These are phyloP conservation scores for Monilinia laxa DNA, from an alignment of 2,329 filamentous ascomycete genomes.

Conservation along the genomic window DNA sequence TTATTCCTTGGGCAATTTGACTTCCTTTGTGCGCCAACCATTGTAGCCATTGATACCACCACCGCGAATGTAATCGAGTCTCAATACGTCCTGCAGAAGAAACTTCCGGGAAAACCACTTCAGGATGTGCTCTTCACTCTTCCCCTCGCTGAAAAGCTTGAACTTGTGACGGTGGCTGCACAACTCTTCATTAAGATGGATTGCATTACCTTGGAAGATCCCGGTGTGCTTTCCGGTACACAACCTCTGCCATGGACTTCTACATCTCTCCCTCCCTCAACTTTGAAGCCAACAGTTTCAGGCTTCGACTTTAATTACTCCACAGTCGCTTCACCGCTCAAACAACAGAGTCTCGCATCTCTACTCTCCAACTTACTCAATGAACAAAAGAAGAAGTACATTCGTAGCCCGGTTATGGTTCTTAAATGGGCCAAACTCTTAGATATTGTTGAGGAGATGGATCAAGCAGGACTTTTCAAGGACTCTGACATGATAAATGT, in stretches of 20 bases:
- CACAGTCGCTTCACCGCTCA: too few species aligned
- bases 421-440: not conserved
- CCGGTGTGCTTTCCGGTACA: conserved; percentile 23
- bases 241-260: not conserved
- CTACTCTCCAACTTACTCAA: too few species aligned
- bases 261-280: not conserved
- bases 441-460: conserved; percentile 25
- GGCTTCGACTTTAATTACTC: not conserved
- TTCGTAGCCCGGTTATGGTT: too few species aligned
- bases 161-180: conserved; percentile 23
- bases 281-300: not conserved
- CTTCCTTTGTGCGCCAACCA: conserved; percentile 17
- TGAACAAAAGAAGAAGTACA: too few species aligned
- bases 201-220: not conserved
- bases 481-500: conserved; percentile 6
- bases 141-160: conserved; percentile 25
- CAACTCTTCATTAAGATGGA: conserved; percentile 25
- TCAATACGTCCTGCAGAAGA: conserved; percentile 28
- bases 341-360: too few species aligned
- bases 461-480: conserved; percentile 19
- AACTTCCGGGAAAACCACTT: conserved; percentile 22
- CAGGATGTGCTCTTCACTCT: conserved; percentile 21
- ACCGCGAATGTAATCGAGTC: conserved; percentile 26
- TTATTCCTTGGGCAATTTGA: conserved; percentile 16
- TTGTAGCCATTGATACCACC: conserved; percentile 28